Evolutionary conservation across 352 stramenopile species (phyloP).

Genomic region (Globisporangium alternatum): DNA sequence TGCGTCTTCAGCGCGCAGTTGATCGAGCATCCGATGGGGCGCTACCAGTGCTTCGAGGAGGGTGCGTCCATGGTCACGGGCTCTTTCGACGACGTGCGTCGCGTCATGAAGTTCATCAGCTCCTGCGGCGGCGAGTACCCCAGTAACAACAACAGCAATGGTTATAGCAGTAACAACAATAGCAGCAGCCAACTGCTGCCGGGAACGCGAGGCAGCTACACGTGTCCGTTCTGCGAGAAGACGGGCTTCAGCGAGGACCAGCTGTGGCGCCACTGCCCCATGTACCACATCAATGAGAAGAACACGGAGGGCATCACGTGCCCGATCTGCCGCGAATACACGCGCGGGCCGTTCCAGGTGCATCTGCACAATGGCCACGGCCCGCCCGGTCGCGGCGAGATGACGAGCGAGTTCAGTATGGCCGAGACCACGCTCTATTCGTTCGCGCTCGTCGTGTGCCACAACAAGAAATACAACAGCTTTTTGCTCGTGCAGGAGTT

Average conservation of each 20-base stretch:
- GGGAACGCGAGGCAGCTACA: constrained; percentile 23
- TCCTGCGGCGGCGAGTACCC: constrained; percentile 27
- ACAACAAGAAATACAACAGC: constrained; percentile 79
- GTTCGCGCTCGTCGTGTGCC: constrained; percentile 82
- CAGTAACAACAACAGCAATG: constrained; percentile 5
- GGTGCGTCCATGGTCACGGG: constrained; percentile 82
- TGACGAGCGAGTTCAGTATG: constrained; percentile 82
- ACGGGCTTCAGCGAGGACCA: constrained; percentile 74
- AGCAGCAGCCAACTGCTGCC: constrained; percentile 16
- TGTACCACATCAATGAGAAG: constrained; percentile 87
- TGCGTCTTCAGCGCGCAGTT: constrained; percentile 81
- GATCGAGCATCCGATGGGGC: constrained; percentile 58
- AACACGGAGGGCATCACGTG: constrained; percentile 69
- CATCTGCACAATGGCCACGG: constrained; percentile 85
- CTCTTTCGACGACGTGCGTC: constrained; percentile 55
- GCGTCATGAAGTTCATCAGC: constrained; percentile 66
- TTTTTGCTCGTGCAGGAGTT: constrained; percentile 88
- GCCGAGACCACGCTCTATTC: constrained; percentile 70
- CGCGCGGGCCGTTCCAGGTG: constrained; percentile 76
- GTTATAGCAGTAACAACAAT: constrained; percentile 16
- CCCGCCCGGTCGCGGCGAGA: constrained; percentile 68
- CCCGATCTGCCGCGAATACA: constrained; percentile 67
- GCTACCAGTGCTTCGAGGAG: constrained; percentile 77
- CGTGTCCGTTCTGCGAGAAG: constrained; percentile 75
- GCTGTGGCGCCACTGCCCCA: constrained; percentile 77